phyloP scores from a whole-genome alignment of 2,329 filamentous ascomycete genomes.

The Fusarium begoniae region DNA sequence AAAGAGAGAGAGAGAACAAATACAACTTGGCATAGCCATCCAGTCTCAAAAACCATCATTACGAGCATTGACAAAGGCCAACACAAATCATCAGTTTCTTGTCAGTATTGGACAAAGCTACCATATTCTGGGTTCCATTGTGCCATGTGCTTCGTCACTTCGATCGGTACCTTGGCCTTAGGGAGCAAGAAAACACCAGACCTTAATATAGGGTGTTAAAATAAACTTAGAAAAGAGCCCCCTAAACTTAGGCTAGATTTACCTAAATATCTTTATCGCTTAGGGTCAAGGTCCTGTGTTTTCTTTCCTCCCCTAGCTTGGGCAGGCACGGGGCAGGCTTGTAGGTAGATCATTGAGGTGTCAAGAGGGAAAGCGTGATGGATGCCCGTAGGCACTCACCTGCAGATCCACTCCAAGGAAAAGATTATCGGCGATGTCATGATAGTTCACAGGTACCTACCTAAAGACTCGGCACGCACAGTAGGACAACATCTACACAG shows the following conservation, averaged over 20 bases:
- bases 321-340: neutral
- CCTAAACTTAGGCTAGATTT: too few relatives aligned
- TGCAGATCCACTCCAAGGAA: conserved; percentile 4
- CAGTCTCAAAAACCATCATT: neutral
- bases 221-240: too few relatives aligned
- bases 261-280: too few relatives aligned
- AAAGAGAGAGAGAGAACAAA: neutral
- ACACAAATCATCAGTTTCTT: neutral
- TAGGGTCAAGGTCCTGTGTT: too few relatives aligned
- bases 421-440: conserved; percentile 1
- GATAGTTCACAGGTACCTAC: neutral
- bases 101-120: neutral
- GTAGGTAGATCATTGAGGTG: neutral
- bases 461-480: neutral
- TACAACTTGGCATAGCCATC: neutral
- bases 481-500: conserved; percentile 6
- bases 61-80: neutral
- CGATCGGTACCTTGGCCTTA: too few relatives aligned
- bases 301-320: neutral
- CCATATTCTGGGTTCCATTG: neutral
- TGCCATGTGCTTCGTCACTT: neutral
- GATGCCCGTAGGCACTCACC: neutral
- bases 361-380: neutral
- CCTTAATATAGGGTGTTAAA: too few relatives aligned
- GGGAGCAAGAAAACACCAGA: too few relatives aligned